Conservation (phyloP, 1,139 yeast genomes). For the Entelexis paramagnoliae region DNA sequence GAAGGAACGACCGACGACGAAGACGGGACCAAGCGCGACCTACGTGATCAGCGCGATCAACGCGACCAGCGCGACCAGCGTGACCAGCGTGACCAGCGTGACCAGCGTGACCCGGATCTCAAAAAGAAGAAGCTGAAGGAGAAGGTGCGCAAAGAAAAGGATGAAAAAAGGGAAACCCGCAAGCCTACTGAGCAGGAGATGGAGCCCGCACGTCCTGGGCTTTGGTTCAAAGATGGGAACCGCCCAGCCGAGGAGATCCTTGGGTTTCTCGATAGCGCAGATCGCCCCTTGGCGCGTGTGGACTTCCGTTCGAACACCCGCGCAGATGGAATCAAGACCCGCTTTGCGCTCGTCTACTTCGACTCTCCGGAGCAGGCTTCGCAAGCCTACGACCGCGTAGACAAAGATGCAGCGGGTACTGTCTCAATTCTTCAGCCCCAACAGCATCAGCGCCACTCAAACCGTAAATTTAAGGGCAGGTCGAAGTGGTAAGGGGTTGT, state of each 20-base stretch:
- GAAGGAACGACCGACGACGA: not conserved
- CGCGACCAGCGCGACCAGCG: not conserved
- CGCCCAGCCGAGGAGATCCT: conserved; percentile 30
- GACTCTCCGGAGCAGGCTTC: conserved; percentile 31
- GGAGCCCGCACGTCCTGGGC: conserved; percentile 27
- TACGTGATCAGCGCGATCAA: not conserved
- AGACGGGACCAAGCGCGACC: not conserved
- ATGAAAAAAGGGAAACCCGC: not conserved
- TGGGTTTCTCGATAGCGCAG: conserved; percentile 30
- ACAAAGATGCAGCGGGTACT: conserved; percentile 27
- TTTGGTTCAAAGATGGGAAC: conserved; percentile 35
- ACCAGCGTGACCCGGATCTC: conserved; percentile 1
- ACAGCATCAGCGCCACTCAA: conserved; percentile 7
- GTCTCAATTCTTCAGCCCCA: conserved; percentile 21
- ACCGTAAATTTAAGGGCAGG: not conserved
- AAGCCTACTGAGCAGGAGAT: not conserved
- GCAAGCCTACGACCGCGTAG: conserved; percentile 31
- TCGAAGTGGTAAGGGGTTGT: not conserved
- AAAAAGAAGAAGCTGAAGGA: not conserved
- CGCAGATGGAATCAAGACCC: conserved; percentile 26
- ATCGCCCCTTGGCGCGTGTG: conserved; percentile 29
- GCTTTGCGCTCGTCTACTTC: conserved; percentile 35
- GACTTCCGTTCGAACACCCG: conserved; percentile 26
- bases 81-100: not conserved
- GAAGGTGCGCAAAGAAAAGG: conserved; percentile 3